Percentiles rank a stretch among this genome's conserved stretches.
phyloP scores from a whole-genome alignment of 495 filamentous ascomycete species.

The Lophium mytilinum region DNA sequence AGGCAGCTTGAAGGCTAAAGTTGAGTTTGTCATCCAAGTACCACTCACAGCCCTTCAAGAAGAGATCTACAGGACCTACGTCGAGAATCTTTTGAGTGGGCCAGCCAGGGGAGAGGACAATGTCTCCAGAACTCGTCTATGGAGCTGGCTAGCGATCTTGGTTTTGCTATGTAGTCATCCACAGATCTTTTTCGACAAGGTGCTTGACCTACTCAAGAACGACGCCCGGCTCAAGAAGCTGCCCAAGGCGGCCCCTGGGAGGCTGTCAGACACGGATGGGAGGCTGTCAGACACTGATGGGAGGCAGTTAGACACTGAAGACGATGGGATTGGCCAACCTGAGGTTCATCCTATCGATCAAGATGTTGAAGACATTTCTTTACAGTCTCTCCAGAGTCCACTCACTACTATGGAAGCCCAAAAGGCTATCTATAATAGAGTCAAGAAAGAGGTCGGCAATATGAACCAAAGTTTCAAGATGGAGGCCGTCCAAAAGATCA shows the following conservation, averaged over 20 bases:
- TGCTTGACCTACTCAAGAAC: neutral
- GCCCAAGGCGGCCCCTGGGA: constrained; percentile 25
- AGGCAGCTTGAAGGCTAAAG: constrained; percentile 59
- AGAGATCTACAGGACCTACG: constrained; percentile 53
- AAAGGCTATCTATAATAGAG: neutral
- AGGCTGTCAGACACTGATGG: no score
- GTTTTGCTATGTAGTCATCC: constrained; percentile 72
- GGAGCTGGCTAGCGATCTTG: constrained; percentile 49
- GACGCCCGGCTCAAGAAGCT: neutral
- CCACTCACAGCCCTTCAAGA: constrained; percentile 60
- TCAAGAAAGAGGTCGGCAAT: neutral
- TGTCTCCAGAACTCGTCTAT: constrained; percentile 18
- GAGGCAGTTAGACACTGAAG: no score
- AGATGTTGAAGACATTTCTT: neutral
- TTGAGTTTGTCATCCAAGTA: constrained; percentile 72
- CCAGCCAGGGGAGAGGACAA: constrained; percentile 21
- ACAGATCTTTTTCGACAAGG: constrained; percentile 48
- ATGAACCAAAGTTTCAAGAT: constrained; percentile 54
- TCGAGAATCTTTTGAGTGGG: constrained; percentile 31
- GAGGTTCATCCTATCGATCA: neutral
- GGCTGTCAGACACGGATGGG: constrained; percentile 7
- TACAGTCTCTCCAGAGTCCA: neutral
- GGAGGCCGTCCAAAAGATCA: constrained; percentile 54
- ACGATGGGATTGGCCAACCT: no score
- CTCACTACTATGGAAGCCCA: neutral